phyloP scores from a whole-genome alignment of 257 asterid genomes.

The Mitragyna speciosa region DNA sequence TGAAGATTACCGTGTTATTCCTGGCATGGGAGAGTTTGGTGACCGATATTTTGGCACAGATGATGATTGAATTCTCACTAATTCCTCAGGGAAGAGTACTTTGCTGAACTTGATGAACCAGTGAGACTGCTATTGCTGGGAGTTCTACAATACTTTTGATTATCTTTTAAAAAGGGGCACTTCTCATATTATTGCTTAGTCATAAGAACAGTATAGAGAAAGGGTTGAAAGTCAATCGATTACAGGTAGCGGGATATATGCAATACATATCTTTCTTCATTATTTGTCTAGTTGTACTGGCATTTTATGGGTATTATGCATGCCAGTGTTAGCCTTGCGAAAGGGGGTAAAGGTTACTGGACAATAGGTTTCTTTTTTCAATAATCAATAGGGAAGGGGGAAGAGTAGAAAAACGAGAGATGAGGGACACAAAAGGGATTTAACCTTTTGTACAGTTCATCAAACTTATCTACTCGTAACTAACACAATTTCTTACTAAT shows the following conservation, averaged over 20 bases:
- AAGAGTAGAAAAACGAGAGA: too few relatives aligned
- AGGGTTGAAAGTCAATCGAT: not conserved
- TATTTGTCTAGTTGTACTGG: not conserved
- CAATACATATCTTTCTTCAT: not conserved
- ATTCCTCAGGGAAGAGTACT: not conserved
- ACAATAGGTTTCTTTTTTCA: too few relatives aligned
- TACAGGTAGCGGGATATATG: not conserved
- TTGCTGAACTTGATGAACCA: constrained; percentile 1
- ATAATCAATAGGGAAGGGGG: too few relatives aligned
- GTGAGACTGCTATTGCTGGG: not conserved
- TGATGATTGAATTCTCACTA: constrained; percentile 48
- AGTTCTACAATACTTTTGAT: not conserved
- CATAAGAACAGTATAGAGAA: constrained; percentile 1
- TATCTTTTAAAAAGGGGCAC: not conserved
- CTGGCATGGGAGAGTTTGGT: constrained; percentile 99
- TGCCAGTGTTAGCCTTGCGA: not conserved
- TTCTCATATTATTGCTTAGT: constrained; percentile 5
- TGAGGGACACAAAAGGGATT: too few relatives aligned
- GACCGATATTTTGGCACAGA: constrained; percentile 97
- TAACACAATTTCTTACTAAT: too few relatives aligned
- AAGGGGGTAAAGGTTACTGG: not conserved
- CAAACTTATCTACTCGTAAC: too few relatives aligned
- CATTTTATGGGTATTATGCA: not conserved
- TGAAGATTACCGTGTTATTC: constrained; percentile 81
- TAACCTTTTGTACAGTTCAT: too few relatives aligned